phyloP scores from a whole-genome alignment of 2,329 filamentous ascomycete species.

The Neurospora sp. region DNA sequence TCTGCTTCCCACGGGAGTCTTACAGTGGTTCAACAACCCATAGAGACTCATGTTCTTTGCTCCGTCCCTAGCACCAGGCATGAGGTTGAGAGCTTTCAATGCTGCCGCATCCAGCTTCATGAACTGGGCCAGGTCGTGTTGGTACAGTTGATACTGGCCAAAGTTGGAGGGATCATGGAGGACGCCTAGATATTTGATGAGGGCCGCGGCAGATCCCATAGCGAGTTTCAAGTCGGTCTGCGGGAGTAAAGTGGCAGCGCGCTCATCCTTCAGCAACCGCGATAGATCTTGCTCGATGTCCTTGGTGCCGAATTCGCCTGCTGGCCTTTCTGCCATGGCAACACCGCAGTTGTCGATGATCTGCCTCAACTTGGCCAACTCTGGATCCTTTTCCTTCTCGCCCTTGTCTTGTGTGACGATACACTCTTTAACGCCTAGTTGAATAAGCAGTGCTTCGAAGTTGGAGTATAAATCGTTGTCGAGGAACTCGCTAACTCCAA shows the following conservation, averaged over 20 bases:
- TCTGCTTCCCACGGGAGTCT: slow-evolving; percentile 85
- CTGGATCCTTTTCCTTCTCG: slow-evolving; percentile 80
- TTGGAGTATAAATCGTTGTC: slow-evolving; percentile 98
- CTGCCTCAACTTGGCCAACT: slow-evolving; percentile 74
- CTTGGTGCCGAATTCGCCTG: slow-evolving; percentile 70
- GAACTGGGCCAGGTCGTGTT: slow-evolving; percentile 91
- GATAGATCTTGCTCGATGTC: slow-evolving; percentile 95
- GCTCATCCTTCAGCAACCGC: slow-evolving; percentile 78
- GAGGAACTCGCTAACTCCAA: slow-evolving; percentile 96
- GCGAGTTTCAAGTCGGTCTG: slow-evolving; percentile 90
- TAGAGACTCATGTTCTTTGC: slow-evolving; percentile 97
- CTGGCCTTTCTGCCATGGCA: slow-evolving; percentile 71
- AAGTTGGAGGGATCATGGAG: slow-evolving; percentile 91
- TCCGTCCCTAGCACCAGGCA: slow-evolving; percentile 90
- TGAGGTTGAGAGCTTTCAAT: slow-evolving; percentile 86
- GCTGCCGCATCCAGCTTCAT: slow-evolving; percentile 98
- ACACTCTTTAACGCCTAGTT: slow-evolving; percentile 91
- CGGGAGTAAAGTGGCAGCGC: slow-evolving; percentile 64
- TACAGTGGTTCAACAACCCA: slow-evolving; percentile 92
- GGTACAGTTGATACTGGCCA: slow-evolving; percentile 92
- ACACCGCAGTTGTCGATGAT: slow-evolving; percentile 91
- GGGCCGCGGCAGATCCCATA: slow-evolving; percentile 85
- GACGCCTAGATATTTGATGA: slow-evolving; percentile 90
- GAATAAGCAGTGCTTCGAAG: slow-evolving; percentile 91
- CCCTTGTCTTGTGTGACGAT: slow-evolving; percentile 69